These are phyloP conservation scores for Funneliformis mosseae DNA, from an alignment of 192 early-diverging fungal species.

Conservation along the genomic window DNA sequence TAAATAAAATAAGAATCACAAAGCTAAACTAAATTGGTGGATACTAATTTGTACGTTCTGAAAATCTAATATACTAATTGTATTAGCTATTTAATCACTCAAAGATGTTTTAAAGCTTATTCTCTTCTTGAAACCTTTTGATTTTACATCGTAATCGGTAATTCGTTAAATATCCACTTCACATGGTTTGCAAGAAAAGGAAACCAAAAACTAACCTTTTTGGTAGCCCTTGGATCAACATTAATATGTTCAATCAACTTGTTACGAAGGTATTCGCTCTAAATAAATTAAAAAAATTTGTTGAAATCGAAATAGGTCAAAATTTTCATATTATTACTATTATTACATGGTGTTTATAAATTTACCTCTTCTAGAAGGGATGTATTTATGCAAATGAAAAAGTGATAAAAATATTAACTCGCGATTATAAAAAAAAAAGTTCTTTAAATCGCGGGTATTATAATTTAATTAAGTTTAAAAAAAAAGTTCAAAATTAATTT, in stretches of 20 bases:
- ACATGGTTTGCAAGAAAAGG: background rate
- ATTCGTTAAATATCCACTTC: background rate
- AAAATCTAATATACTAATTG: background rate
- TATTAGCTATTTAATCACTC: background rate
- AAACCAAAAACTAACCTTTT: background rate
- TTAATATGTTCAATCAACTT: background rate
- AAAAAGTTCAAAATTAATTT: too few relatives aligned
- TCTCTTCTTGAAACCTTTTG: background rate
- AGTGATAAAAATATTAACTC: too few relatives aligned
- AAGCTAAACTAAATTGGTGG: background rate
- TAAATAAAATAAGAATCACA: background rate
- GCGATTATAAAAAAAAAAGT: too few relatives aligned
- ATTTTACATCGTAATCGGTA: background rate
- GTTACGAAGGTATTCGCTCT: background rate
- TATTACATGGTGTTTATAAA: background rate
- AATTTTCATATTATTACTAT: background rate
- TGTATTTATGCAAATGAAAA: too few relatives aligned
- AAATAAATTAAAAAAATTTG: background rate
- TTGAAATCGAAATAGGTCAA: background rate
- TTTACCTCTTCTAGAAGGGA: constrained; percentile 5
- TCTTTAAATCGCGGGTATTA: too few relatives aligned
- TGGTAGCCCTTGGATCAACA: background rate
- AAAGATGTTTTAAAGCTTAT: background rate
- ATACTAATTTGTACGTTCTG: background rate
- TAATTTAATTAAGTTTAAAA: too few relatives aligned